These are phyloP conservation scores for Aspergillus sp. DNA, from an alignment of 2,329 filamentous ascomycete genomes.

Conservation along the genomic window DNA sequence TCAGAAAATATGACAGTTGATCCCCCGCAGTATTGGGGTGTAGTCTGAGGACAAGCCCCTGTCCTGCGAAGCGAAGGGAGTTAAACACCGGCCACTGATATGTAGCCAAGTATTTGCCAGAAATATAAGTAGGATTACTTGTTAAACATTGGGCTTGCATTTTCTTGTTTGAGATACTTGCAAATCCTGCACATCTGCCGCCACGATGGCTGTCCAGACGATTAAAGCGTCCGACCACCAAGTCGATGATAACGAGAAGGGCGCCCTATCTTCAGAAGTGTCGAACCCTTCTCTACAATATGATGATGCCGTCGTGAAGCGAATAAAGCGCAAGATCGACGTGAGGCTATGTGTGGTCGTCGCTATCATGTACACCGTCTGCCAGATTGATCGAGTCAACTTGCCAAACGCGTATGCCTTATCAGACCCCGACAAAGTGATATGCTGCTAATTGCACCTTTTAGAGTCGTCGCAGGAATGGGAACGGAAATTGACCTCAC, in stretches of 20 bases:
- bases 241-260: slow-evolving; percentile 1
- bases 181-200: too few relatives aligned
- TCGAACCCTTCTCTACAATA: slow-evolving; percentile 1
- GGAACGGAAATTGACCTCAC: slow-evolving; percentile 6
- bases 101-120: too few relatives aligned
- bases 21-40: neutral
- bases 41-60: too few relatives aligned
- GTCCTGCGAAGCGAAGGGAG: too few relatives aligned
- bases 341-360: slow-evolving; percentile 6
- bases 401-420: slow-evolving; percentile 7
- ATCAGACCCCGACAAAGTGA: neutral
- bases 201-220: neutral
- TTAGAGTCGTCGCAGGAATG: slow-evolving; percentile 8
- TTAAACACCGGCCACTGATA: too few relatives aligned
- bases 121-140: too few relatives aligned
- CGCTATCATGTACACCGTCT: slow-evolving; percentile 12
- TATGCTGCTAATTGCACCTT: neutral
- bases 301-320: slow-evolving; percentile 3
- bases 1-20: neutral
- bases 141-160: too few relatives aligned
- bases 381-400: slow-evolving; percentile 12
- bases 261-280: neutral
- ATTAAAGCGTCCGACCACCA: neutral
- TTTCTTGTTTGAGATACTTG: too few relatives aligned
- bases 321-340: slow-evolving; percentile 12